phyloP scores from a whole-genome alignment of 2,329 filamentous ascomycete species.

The Microascus cirrosus region DNA sequence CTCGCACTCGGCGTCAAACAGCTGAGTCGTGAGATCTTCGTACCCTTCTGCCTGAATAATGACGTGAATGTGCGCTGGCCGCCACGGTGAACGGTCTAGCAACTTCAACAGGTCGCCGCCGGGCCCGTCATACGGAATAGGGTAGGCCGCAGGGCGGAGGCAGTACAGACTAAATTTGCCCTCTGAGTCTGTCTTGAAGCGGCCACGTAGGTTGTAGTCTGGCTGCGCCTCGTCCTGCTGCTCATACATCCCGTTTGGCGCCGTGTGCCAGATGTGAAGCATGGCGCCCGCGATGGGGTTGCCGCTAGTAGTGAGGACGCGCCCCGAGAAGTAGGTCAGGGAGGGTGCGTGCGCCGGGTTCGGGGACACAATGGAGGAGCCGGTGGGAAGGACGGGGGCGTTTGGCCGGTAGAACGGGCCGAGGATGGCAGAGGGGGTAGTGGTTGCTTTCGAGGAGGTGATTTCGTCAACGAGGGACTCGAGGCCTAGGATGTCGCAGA shows the following conservation, averaged over 20 bases:
- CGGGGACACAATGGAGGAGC: constrained; percentile 48
- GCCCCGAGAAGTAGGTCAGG: constrained; percentile 54
- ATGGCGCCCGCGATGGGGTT: constrained; percentile 50
- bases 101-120: constrained; percentile 37
- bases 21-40: constrained; percentile 60
- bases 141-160: constrained; percentile 47
- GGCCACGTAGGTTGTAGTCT: constrained; percentile 64
- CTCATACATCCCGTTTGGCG: constrained; percentile 60
- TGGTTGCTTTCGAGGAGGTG: constrained; percentile 41
- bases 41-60: constrained; percentile 45
- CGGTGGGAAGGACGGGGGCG: constrained; percentile 59
- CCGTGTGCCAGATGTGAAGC: constrained; percentile 72
- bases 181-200: constrained; percentile 54
- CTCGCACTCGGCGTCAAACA: constrained; percentile 58
- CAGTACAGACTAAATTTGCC: constrained; percentile 55
- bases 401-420: constrained; percentile 76
- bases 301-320: constrained; percentile 32
- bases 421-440: constrained; percentile 68
- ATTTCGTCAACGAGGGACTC: constrained; percentile 77
- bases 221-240: constrained; percentile 62
- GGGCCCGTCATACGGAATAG: constrained; percentile 38
- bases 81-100: constrained; percentile 43
- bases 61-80: constrained; percentile 51
- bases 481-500: constrained; percentile 63
- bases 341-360: constrained; percentile 29